phyloP scores from a whole-genome alignment of 2,329 filamentous ascomycete species.

The Diaporthe citriasiana region DNA sequence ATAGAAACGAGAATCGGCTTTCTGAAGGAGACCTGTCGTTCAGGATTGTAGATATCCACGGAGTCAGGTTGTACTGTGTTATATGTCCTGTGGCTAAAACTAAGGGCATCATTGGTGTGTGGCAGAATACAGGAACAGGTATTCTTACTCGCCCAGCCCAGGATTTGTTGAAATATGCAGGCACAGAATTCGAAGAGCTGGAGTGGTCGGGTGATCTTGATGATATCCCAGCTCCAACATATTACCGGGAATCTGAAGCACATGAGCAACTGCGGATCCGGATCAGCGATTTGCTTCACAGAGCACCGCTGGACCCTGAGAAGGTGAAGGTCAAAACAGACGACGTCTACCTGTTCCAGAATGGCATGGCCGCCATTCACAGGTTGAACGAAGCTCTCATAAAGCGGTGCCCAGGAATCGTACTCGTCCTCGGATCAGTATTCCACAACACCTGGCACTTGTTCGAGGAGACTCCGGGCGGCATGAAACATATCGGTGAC shows the following conservation, averaged over 20 bases:
- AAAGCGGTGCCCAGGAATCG: slow-evolving; percentile 51
- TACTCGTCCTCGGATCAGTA: slow-evolving; percentile 63
- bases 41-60: slow-evolving; percentile 58
- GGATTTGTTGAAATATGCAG: slow-evolving; percentile 55
- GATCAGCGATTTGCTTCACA: slow-evolving; percentile 58
- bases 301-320: slow-evolving; percentile 53
- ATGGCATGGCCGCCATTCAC: slow-evolving; percentile 68
- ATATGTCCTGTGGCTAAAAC: slow-evolving; percentile 55
- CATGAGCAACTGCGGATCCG: slow-evolving; percentile 57
- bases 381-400: slow-evolving; percentile 56
- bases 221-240: slow-evolving; percentile 53
- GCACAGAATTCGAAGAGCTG: slow-evolving; percentile 52
- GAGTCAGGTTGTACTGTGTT: slow-evolving; percentile 60
- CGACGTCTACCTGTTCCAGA: slow-evolving; percentile 67
- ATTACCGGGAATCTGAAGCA: slow-evolving; percentile 54
- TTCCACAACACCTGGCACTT: slow-evolving; percentile 66
- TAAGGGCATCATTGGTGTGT: slow-evolving; percentile 57
- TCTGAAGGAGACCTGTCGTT: slow-evolving; percentile 53
- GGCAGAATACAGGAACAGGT: slow-evolving; percentile 62
- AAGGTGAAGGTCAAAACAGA: slow-evolving; percentile 48
- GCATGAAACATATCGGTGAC: slow-evolving; percentile 64
- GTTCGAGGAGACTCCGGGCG: slow-evolving; percentile 59
- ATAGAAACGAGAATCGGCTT: slow-evolving; percentile 55
- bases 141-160: slow-evolving; percentile 62
- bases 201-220: slow-evolving; percentile 45